Evolutionary conservation across 805 yeast species (phyloP).

Genomic region (Nakazawaea anatomiae): DNA sequence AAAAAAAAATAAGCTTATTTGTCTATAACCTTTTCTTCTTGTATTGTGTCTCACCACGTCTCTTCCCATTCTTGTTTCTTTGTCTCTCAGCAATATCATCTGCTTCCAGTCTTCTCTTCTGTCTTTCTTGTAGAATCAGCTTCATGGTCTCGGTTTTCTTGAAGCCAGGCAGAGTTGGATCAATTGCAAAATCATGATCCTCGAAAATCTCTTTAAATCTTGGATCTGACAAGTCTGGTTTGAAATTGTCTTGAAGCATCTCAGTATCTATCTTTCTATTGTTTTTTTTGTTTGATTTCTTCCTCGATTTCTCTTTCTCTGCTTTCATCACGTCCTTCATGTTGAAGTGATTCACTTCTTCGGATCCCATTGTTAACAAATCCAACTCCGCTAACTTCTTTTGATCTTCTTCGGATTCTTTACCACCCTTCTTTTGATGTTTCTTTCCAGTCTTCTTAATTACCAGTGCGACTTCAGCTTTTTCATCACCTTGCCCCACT

Average conservation of each 20-base stretch:
- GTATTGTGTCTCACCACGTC: not conserved
- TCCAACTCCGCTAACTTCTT: conserved; percentile 56
- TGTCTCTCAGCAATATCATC: conserved; percentile 1
- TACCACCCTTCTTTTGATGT: conserved; percentile 21
- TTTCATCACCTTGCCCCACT: conserved; percentile 37
- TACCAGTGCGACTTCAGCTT: conserved; percentile 37
- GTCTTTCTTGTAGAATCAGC: conserved; percentile 70
- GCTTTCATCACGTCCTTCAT: conserved; percentile 74
- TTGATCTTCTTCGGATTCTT: conserved; percentile 2
- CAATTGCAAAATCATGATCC: conserved; percentile 88
- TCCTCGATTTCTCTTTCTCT: conserved; percentile 56
- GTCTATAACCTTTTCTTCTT: too few species aligned
- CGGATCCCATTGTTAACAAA: conserved; percentile 58
- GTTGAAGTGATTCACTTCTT: conserved; percentile 58
- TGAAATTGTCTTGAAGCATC: conserved; percentile 44
- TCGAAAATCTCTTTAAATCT: conserved; percentile 83
- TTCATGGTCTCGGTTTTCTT: conserved; percentile 86
- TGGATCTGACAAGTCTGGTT: conserved; percentile 72
- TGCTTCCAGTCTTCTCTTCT: conserved; percentile 34
- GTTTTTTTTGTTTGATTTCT: conserved; percentile 36
- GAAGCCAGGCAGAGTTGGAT: conserved; percentile 87
- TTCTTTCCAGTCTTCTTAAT: conserved; percentile 24
- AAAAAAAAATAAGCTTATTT: too few species aligned
- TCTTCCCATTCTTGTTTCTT: not conserved
- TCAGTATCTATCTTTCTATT: conserved; percentile 48